Evolutionary conservation across 208 protist genomes (phyloP), one percentile per base, ranked within the genome.

Genomic region (Trypanosoma scelopori): DNA sequence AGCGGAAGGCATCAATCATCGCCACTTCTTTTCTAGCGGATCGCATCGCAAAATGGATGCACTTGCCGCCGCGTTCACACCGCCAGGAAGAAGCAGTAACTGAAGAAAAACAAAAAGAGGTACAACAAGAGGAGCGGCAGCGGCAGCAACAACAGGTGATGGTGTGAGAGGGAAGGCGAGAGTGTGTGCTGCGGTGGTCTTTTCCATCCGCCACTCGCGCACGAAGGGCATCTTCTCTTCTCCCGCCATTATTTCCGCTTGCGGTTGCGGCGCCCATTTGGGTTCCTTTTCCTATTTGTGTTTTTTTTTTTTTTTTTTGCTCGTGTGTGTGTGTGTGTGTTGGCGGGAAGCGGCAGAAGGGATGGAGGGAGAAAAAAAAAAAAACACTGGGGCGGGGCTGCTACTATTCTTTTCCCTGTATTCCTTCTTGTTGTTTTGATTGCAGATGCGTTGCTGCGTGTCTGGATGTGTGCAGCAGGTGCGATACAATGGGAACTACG

Each of bases 1-100:
- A 70, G 45, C 74, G 85, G 0, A 78, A 78, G 37, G 70, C 56
- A 4, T 65, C 84, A 49, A 77, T 92, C 23, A 53, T 66, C 37
- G 52, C 74, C 23, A 66, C 82, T 20, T 65, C 71, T 0, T 30
- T 57, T 20, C 57, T 86, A 15, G 65, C 72, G 12, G 59, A 78
- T 27, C 73, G 79, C 57, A 87, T 91, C 52, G 60, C 65, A 7
- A 65, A 5, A 3, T 73, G 68, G 68, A 60, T 71, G 20, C 63
- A 78, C 50, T 43, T 87, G 22, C 56, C 69, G 15, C 27, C 56
- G 0, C 23, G 39, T 30, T 25, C 18, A 27, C 23, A 42, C 41
- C n/a, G 35, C 15, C 7, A 47, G 25, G 7, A 56, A 11, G 39
- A 51, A 61, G 32, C 48, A 55, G 55, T 46, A n/a, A n/a, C n/a